A percentile compares a stretch with the other conserved stretches of the same genome.
Evolutionary conservation across 371 early-diverging fungal species (phyloP).

Genomic region (Rhizopus delemar): DNA sequence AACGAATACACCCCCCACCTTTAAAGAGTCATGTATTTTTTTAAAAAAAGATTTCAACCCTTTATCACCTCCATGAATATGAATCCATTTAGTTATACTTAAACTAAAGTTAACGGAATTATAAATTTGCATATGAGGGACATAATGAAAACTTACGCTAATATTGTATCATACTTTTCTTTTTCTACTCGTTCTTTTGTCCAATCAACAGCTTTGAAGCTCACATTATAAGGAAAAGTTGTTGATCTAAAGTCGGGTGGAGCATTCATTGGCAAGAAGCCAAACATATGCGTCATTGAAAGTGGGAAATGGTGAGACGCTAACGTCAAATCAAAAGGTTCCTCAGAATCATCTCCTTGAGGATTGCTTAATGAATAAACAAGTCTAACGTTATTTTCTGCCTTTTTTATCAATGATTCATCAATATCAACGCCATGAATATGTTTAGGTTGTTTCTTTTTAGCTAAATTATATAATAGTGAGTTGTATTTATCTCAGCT

Average conservation of each 20-base stretch:
- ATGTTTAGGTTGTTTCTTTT: constrained; percentile 40
- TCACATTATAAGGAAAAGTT: constrained; percentile 67
- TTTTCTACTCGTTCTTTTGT: constrained; percentile 22
- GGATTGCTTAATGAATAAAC: constrained; percentile 48
- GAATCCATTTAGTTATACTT: constrained; percentile 84
- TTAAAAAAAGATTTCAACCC: constrained; percentile 74
- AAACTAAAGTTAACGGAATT: constrained; percentile 30
- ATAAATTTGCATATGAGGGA: not conserved
- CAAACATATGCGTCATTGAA: constrained; percentile 58
- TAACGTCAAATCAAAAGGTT: constrained; percentile 28
- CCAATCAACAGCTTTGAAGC: constrained; percentile 49
- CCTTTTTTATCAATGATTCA: constrained; percentile 62
- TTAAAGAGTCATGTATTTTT: constrained; percentile 58
- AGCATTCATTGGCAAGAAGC: constrained; percentile 44
- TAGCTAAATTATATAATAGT: constrained; percentile 30
- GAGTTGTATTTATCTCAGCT: not conserved
- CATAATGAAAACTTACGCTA: constrained; percentile 40
- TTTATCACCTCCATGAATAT: constrained; percentile 75
- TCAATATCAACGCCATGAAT: constrained; percentile 84
- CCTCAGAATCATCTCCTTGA: constrained; percentile 7
- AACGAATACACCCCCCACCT: constrained; percentile 65
- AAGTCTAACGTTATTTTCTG: constrained; percentile 48
- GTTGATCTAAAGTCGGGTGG: constrained; percentile 23
- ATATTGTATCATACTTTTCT: constrained; percentile 50
- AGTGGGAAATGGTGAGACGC: constrained; percentile 63